Evolutionary conservation across 2,329 filamentous ascomycete species (phyloP).

Genomic region (Leptosphaerulina australis): DNA sequence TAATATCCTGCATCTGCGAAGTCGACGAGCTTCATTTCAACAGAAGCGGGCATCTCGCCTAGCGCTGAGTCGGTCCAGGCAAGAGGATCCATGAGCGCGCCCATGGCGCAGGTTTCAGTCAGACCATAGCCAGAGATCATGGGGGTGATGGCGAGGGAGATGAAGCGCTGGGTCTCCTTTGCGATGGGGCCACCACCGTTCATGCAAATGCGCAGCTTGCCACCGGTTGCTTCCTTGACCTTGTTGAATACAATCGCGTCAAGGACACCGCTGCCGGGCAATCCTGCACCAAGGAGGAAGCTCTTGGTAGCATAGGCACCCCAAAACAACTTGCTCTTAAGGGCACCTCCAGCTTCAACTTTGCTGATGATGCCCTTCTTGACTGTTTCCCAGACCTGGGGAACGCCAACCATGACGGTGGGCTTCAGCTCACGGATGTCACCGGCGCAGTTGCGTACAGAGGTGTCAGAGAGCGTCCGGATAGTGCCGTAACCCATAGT

Average conservation of each 20-base stretch:
- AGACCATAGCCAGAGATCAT: conserved; percentile 95
- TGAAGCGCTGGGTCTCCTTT: conserved; percentile 84
- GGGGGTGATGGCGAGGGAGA: conserved; percentile 89
- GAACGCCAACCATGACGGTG: conserved; percentile 90
- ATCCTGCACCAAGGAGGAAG: conserved; percentile 63
- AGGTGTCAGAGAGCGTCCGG: conserved; percentile 83
- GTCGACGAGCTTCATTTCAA: conserved; percentile 92
- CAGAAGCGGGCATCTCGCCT: conserved; percentile 75
- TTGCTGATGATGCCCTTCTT: conserved; percentile 90
- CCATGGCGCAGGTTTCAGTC: conserved; percentile 89
- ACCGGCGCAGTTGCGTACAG: conserved; percentile 86
- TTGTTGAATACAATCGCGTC: conserved; percentile 90
- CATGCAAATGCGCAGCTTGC: conserved; percentile 85
- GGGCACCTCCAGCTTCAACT: conserved; percentile 71
- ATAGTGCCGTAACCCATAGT: conserved; percentile 93
- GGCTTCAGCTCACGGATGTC: conserved; percentile 93
- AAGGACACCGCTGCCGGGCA: conserved; percentile 72
- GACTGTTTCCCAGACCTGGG: conserved; percentile 95
- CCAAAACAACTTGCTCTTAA: conserved; percentile 82
- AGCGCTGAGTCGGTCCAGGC: conserved; percentile 80
- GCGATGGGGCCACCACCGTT: conserved; percentile 93
- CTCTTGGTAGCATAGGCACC: conserved; percentile 66
- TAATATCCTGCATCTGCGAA: conserved; percentile 87
- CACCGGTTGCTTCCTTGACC: conserved; percentile 88
- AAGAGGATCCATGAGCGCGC: conserved; percentile 79